These are phyloP conservation scores for Tardiomyces depauwii DNA, from an alignment of 1,139 yeast species.

Conservation along the genomic window DNA sequence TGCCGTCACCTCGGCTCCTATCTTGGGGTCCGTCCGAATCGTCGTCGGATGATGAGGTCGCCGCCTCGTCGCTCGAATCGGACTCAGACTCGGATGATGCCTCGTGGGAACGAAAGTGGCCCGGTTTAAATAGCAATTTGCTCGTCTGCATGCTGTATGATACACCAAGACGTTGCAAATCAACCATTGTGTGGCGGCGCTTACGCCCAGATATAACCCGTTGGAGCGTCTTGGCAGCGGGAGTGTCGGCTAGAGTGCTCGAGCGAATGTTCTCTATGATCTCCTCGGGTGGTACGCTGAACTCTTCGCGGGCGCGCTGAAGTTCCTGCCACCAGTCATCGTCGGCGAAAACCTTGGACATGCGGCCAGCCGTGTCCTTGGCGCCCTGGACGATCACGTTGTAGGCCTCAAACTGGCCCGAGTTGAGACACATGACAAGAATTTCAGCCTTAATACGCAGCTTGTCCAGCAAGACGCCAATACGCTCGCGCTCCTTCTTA, in stretches of 20 bases:
- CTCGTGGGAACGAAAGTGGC: no score
- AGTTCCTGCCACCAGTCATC: slow-evolving; percentile 62
- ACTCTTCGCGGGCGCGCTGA: slow-evolving; percentile 40
- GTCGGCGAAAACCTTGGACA: slow-evolving; percentile 31
- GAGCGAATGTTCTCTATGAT: neutral
- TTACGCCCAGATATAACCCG: neutral
- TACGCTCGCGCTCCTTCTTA: slow-evolving; percentile 53
- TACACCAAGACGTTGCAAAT: slow-evolving; percentile 52
- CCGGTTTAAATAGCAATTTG: slow-evolving; percentile 21
- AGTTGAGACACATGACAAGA: slow-evolving; percentile 55
- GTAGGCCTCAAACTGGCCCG: slow-evolving; percentile 52
- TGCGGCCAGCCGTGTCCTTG: slow-evolving; percentile 11
- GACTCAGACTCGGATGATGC: no score
- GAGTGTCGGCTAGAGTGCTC: neutral
- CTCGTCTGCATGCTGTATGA: slow-evolving; percentile 61
- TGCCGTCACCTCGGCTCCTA: no score
- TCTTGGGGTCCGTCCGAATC: no score
- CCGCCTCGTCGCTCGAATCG: no score
- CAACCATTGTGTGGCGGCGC: slow-evolving; percentile 22
- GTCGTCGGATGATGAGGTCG: no score
- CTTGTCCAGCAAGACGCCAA: slow-evolving; percentile 52
- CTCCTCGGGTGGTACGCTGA: neutral
- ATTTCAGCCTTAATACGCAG: slow-evolving; percentile 75
- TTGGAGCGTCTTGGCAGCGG: neutral
- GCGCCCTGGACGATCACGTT: slow-evolving; percentile 67